These are phyloP conservation scores for Actinomortierella ambigua DNA, from an alignment of 371 early-diverging fungal species.

Conservation along the genomic window DNA sequence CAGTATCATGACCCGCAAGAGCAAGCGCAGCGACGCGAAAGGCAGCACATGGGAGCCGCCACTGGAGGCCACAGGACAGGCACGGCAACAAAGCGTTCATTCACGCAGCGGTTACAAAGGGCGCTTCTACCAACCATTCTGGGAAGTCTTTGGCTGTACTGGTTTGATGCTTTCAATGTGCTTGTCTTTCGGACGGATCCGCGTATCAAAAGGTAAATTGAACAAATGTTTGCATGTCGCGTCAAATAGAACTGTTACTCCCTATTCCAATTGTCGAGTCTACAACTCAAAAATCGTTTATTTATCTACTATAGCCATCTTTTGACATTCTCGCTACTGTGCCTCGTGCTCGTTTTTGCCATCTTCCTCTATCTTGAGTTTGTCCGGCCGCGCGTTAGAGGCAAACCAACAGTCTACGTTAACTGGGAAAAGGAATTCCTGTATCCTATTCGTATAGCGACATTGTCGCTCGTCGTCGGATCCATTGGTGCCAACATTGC, in stretches of 20 bases:
- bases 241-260: no score
- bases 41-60: neutral
- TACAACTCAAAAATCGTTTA: no score
- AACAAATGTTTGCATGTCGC: neutral
- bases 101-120: conserved; percentile 20
- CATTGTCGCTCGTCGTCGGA: conserved; percentile 20
- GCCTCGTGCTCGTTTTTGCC: conserved; percentile 25
- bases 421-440: conserved; percentile 40
- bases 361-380: conserved; percentile 45
- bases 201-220: conserved; percentile 37
- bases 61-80: neutral
- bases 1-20: conserved; percentile 19
- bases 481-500: conserved; percentile 27
- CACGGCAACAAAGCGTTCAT: conserved; percentile 11
- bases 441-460: conserved; percentile 32
- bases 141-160: conserved; percentile 25
- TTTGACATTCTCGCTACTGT: conserved; percentile 36
- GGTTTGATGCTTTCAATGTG: conserved; percentile 28
- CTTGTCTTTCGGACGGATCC: conserved; percentile 33
- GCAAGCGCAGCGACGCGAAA: neutral
- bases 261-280: neutral
- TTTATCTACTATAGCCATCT: conserved; percentile 21
- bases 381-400: conserved; percentile 27
- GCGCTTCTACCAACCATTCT: conserved; percentile 18
- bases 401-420: conserved; percentile 28